Evolutionary conservation across 2,329 filamentous ascomycete genomes (phyloP).

Genomic region (Orbilia blumenaviensis): DNA sequence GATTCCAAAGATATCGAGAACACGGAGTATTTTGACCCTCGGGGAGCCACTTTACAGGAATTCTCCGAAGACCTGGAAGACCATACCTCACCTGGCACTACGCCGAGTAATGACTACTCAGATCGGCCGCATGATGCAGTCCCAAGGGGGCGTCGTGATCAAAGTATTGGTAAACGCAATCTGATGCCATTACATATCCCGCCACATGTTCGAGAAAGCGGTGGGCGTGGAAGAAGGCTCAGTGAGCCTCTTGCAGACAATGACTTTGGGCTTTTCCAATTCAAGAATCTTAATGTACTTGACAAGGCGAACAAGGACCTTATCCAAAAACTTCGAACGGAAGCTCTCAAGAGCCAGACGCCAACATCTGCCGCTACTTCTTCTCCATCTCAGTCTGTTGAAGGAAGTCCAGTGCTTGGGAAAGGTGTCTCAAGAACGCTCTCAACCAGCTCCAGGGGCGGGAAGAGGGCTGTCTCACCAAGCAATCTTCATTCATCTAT

Average conservation of each 20-base stretch:
- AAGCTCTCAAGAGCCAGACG: slow-evolving; percentile 78
- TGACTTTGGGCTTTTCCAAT: slow-evolving; percentile 95
- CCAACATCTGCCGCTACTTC: slow-evolving; percentile 63
- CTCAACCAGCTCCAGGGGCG: slow-evolving; percentile 81
- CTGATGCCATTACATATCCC: slow-evolving; percentile 96
- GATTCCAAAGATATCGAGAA: slow-evolving; percentile 93
- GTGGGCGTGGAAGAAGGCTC: slow-evolving; percentile 76
- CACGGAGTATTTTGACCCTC: slow-evolving; percentile 94
- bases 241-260: slow-evolving; percentile 89
- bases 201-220: slow-evolving; percentile 87
- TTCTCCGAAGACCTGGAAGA: slow-evolving; percentile 97
- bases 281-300: slow-evolving; percentile 94
- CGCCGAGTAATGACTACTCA: slow-evolving; percentile 77
- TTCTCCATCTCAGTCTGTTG: slow-evolving; percentile 61
- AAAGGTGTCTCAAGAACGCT: slow-evolving; percentile 71
- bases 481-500: slow-evolving; percentile 74
- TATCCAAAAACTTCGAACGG: slow-evolving; percentile 91
- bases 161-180: slow-evolving; percentile 86
- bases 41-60: slow-evolving; percentile 88
- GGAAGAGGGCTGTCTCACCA: slow-evolving; percentile 83
- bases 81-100: slow-evolving; percentile 74
- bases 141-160: slow-evolving; percentile 85
- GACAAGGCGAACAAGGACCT: slow-evolving; percentile 99
- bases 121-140: slow-evolving; percentile 95
- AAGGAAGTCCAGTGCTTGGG: slow-evolving; percentile 83